Percentiles rank a stretch among this genome's conserved stretches.
Evolutionary conservation across 257 asterid genomes (phyloP).

Genomic region (Gentiana macrophylla): DNA sequence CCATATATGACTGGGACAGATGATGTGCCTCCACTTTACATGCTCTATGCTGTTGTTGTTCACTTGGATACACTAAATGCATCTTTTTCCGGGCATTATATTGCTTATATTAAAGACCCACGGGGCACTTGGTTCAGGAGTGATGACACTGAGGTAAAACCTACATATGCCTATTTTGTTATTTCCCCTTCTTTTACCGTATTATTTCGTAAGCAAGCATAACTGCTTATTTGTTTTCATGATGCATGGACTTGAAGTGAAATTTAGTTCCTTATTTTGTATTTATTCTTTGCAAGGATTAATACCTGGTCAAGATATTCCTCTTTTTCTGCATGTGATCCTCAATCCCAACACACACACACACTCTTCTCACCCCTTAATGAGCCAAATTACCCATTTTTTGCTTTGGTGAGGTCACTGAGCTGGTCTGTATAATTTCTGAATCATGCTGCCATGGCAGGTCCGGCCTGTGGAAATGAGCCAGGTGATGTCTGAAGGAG

Average conservation of each 20-base stretch:
- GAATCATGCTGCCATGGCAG: conserved; percentile 24
- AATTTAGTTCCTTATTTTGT: no score
- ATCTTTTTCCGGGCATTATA: conserved; percentile 74
- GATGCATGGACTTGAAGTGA: no score
- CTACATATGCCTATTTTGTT: not conserved
- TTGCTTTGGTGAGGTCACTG: no score
- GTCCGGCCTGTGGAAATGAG: conserved; percentile 54
- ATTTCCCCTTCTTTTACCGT: no score
- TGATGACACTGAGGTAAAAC: conserved; percentile 70
- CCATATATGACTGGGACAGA: conserved; percentile 79
- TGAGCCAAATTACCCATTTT: no score
- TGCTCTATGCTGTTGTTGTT: conserved; percentile 78
- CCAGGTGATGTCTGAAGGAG: conserved; percentile 80
- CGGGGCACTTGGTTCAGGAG: conserved; percentile 72
- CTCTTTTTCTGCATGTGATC: not conserved
- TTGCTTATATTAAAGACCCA: conserved; percentile 64
- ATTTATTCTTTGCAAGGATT: no score
- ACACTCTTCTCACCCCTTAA: no score
- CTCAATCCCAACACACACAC: no score
- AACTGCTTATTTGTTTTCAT: no score
- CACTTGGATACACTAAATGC: conserved; percentile 67
- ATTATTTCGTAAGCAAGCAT: no score
- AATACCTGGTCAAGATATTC: no score
- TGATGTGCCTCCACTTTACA: conserved; percentile 68
- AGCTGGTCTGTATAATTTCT: not conserved